phyloP scores from a whole-genome alignment of 495 filamentous ascomycete species.

The Hypoxylon lienhwacheense region DNA sequence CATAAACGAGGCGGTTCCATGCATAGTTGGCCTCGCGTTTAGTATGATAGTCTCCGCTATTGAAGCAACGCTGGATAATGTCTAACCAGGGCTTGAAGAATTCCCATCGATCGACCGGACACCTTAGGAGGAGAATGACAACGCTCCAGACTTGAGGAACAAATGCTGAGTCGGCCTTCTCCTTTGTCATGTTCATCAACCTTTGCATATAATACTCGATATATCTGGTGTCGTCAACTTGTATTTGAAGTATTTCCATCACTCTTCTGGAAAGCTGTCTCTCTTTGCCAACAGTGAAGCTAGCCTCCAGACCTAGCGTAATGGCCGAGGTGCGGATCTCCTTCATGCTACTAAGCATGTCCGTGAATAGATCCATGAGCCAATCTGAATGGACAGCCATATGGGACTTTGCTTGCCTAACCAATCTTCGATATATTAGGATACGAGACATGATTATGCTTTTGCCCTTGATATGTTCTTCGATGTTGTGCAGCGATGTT shows the following conservation, averaged over 20 bases:
- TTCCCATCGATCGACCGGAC: conserved; percentile 70
- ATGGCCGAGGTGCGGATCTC: conserved; percentile 78
- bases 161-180: conserved; percentile 60
- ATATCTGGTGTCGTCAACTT: conserved; percentile 59
- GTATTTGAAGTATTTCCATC: conserved; percentile 63
- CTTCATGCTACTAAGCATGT: conserved; percentile 74
- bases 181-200: conserved; percentile 69
- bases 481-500: conserved; percentile 66
- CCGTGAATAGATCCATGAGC: conserved; percentile 78
- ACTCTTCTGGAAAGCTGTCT: conserved; percentile 63
- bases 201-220: conserved; percentile 64
- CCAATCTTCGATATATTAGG: conserved; percentile 71
- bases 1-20: conserved; percentile 82
- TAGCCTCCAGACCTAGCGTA: conserved; percentile 66
- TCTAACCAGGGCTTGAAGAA: conserved; percentile 70
- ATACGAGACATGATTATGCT: conserved; percentile 73
- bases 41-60: conserved; percentile 69
- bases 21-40: conserved; percentile 76
- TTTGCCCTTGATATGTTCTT: conserved; percentile 73
- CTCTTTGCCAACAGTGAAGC: conserved; percentile 65
- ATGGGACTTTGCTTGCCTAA: conserved; percentile 64
- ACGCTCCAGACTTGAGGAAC: conserved; percentile 92
- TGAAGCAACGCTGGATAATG: conserved; percentile 82
- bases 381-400: conserved; percentile 72
- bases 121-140: conserved; percentile 72